Evolutionary conservation across 2,329 filamentous ascomycete genomes (phyloP).

Genomic region (Rosellinia necatrix): DNA sequence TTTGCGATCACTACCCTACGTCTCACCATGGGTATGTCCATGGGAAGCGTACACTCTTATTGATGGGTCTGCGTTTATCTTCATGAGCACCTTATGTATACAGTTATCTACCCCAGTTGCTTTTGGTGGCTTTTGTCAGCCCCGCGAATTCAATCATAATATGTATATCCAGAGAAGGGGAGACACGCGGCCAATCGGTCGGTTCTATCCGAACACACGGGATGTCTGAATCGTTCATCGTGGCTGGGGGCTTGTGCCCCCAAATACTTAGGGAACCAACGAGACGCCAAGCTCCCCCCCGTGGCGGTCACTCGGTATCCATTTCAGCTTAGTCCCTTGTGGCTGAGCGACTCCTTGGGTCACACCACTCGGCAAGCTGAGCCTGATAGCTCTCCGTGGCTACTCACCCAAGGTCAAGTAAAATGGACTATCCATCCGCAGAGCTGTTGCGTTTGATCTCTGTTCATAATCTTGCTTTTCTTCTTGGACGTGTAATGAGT

Average conservation of each 20-base stretch:
- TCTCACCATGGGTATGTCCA: neutral
- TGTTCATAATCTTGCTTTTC: neutral
- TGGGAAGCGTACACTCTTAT: neutral
- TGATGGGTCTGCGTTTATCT: neutral
- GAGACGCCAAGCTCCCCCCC: constrained; percentile 28
- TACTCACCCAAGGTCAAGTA: constrained; percentile 5
- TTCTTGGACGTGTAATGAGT: neutral
- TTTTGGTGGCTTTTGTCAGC: neutral
- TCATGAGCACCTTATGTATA: neutral
- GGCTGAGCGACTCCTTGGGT: constrained; percentile 10
- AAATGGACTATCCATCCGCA: neutral
- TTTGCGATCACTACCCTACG: neutral
- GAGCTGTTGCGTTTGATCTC: neutral
- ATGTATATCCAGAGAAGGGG: neutral
- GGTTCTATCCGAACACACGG: neutral
- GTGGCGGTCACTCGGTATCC: constrained; percentile 40
- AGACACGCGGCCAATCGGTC: neutral
- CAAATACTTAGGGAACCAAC: no score
- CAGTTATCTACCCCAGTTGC: neutral
- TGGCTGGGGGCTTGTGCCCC: constrained; percentile 12
- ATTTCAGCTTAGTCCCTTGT: constrained; percentile 36
- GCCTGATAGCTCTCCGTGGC: neutral
- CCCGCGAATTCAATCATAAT: neutral
- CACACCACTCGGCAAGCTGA: constrained; percentile 8
- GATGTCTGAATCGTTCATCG: neutral